Evolutionary conservation across 768 basidiomycete genomes (phyloP).

Genomic region (Pholiota microspora): DNA sequence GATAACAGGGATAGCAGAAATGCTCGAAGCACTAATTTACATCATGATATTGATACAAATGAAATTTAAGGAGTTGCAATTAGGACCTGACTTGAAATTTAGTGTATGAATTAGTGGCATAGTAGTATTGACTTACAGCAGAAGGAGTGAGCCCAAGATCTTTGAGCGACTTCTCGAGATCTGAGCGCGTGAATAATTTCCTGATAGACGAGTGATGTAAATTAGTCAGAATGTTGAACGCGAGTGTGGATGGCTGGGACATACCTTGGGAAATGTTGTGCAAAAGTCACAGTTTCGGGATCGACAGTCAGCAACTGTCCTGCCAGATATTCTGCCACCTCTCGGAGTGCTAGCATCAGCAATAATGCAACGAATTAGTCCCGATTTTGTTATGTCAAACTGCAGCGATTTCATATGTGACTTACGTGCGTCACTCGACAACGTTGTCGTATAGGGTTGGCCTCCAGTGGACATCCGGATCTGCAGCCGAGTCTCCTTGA

Average conservation of each 20-base stretch:
- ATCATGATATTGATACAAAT: constrained; percentile 12
- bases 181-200: constrained; percentile 71
- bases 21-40: constrained; percentile 3
- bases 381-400: constrained; percentile 2
- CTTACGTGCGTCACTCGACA: constrained; percentile 78
- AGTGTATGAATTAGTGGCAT: not conserved
- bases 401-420: constrained; percentile 11
- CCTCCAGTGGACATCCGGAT: constrained; percentile 84
- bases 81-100: constrained; percentile 41
- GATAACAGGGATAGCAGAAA: not conserved
- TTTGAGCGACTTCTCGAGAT: constrained; percentile 77
- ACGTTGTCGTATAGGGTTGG: constrained; percentile 74
- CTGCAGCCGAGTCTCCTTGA: constrained; percentile 85
- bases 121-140: constrained; percentile 52
- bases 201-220: constrained; percentile 32
- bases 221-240: not conserved
- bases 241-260: constrained; percentile 14
- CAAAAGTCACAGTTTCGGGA: constrained; percentile 75
- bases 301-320: constrained; percentile 66
- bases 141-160: constrained; percentile 90
- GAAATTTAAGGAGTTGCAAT: constrained; percentile 43
- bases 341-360: constrained; percentile 58
- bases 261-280: constrained; percentile 85
- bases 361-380: not conserved
- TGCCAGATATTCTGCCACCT: constrained; percentile 87